A percentile compares a stretch with the other conserved stretches of the same genome.
These are phyloP conservation scores for Metarhizium robertsii DNA, from an alignment of 2,329 filamentous ascomycete species.

Conservation along the genomic window DNA sequence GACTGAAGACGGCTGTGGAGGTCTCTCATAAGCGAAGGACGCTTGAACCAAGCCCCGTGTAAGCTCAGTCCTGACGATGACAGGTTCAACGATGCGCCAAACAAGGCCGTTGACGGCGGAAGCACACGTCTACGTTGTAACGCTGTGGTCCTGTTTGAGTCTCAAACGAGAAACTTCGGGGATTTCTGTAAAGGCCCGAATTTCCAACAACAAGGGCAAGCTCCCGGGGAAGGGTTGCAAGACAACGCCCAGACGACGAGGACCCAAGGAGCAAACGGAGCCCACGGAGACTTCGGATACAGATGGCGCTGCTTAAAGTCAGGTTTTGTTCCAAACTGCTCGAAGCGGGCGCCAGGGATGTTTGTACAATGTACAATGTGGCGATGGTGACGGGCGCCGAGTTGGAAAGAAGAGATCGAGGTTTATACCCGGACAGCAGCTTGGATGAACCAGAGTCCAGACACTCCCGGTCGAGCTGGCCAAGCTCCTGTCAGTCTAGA, in stretches of 20 bases:
- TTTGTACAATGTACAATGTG: neutral
- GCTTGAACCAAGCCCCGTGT: neutral
- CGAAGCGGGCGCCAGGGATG: neutral
- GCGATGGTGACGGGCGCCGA: neutral
- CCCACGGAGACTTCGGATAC: neutral
- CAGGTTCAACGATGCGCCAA: neutral
- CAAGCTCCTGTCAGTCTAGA: neutral
- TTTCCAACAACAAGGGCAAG: neutral
- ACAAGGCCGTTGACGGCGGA: neutral
- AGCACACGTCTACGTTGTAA: neutral
- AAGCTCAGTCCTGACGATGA: neutral
- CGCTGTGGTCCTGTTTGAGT: neutral
- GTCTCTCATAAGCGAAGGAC: neutral
- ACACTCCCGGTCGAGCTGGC: neutral
- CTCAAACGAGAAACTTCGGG: neutral
- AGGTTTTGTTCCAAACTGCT: neutral
- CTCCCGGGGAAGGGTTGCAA: neutral
- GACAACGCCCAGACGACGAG: neutral
- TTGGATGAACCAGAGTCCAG: neutral
- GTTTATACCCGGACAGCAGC: neutral
- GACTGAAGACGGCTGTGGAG: constrained; percentile 3
- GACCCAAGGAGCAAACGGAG: neutral
- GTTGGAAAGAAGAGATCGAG: neutral
- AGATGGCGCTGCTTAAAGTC: neutral
- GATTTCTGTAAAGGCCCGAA: neutral